Base-by-base conservation (phyloP, 305 asterid species). In the Fraxinus angustifolia region DNA sequence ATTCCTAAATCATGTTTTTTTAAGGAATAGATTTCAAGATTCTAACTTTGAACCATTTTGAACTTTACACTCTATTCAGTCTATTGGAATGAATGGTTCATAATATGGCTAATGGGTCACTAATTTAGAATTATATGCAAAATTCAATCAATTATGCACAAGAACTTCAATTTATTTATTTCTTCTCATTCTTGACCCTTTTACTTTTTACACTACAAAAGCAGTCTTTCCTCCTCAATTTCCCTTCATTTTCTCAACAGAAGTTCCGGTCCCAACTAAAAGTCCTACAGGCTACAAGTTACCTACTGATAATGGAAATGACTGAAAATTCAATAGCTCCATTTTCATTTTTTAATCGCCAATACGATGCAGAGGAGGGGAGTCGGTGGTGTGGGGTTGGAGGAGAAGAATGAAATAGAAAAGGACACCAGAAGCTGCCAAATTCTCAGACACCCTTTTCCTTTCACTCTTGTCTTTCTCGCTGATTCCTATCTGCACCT, bases 391-490 rank as follows among this genome's bases (percentile, higher is more conserved):
- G 38, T 30, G 36, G 74, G 74, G 71, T 62, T 28, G 31, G 40
- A 8, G 1, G 74, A 11, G 74, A 10, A 68, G 88, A 86, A 86
- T 76, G 80, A 82, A 75, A 83, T n/a, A 30, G 86, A 84, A 86
- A 82, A 80, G 72, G 86, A 84, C 89, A 79, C 75, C 80, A 80
- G 72, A 77, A 84, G 79, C 80, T 23, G 87, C 85, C 89, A 86
- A 85, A 82, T 84, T 79, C 83, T 72, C 78, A 62, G 80, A 83
- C 81, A 80, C 67, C 84, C 78, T 86, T 79, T 36, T 68, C 38
- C 79, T 75, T 79, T 40, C 50, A 72, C 36, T 7, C 50, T 79
- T 73, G 38, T 67, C 31, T 74, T 26, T 26, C 21, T 38, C 79
- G 23, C 48, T 23, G 74, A 1, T 68, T 30, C 40, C 56, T 34